Percentiles rank a stretch among this genome's conserved stretches.
These are phyloP conservation scores for Biscutella laevigata DNA, from an alignment of 441 rosid species.

Conservation along the genomic window DNA sequence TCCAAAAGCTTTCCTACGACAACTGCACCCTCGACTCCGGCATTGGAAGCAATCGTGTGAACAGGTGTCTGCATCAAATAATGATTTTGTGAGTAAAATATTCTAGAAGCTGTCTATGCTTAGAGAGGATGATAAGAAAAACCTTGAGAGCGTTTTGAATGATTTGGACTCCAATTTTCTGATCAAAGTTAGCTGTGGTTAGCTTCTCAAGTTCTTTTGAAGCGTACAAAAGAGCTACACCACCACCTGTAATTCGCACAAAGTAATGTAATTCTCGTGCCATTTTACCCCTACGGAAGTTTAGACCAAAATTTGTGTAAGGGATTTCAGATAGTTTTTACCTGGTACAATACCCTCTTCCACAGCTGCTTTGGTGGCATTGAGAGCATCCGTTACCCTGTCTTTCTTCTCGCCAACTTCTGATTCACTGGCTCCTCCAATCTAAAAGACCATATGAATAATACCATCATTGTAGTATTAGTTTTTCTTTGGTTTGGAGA, in stretches of 20 bases:
- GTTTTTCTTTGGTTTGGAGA: neutral
- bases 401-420: constrained; percentile 57
- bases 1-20: constrained; percentile 81
- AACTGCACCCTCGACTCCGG: constrained; percentile 86
- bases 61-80: constrained; percentile 42
- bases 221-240: constrained; percentile 69
- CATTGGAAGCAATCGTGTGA: constrained; percentile 64
- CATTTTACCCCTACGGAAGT: neutral
- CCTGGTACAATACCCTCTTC: constrained; percentile 70
- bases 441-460: constrained; percentile 25
- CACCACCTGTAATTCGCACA: constrained; percentile 40
- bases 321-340: constrained; percentile 9
- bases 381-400: constrained; percentile 54
- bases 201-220: constrained; percentile 54
- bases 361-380: constrained; percentile 58
- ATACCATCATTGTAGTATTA: neutral
- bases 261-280: neutral
- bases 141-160: constrained; percentile 76
- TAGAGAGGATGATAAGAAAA: neutral
- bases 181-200: constrained; percentile 60
- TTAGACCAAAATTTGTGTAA: neutral
- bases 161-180: constrained; percentile 68
- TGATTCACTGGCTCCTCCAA: constrained; percentile 63
- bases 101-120: neutral
- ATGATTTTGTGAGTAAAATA: too few relatives aligned